phyloP scores from a whole-genome alignment of 2,329 filamentous ascomycete species.

The Venturia aucupariae region DNA sequence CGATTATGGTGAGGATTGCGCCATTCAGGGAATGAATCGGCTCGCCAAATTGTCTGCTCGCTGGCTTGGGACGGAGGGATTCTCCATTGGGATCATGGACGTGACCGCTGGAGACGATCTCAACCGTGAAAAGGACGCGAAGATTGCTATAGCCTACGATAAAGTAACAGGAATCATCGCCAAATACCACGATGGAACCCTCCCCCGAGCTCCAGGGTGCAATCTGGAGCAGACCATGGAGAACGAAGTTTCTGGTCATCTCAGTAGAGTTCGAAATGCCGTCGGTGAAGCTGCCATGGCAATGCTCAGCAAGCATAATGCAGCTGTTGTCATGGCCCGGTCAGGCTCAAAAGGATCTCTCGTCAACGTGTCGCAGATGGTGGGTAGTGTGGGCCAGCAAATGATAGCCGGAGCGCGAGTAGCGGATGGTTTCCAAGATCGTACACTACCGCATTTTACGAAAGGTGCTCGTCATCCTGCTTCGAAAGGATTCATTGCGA shows the following conservation, averaged over 20 bases:
- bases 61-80: slow-evolving; percentile 80
- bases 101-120: slow-evolving; percentile 74
- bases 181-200: slow-evolving; percentile 67
- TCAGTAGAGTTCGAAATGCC: slow-evolving; percentile 83
- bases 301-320: slow-evolving; percentile 82
- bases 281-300: slow-evolving; percentile 87
- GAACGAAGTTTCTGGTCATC: slow-evolving; percentile 79
- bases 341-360: slow-evolving; percentile 94
- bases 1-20: slow-evolving; percentile 85
- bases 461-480: slow-evolving; percentile 89
- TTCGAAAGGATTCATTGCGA: slow-evolving; percentile 91
- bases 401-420: slow-evolving; percentile 94
- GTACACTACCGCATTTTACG: slow-evolving; percentile 87
- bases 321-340: slow-evolving; percentile 91
- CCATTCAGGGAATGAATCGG: slow-evolving; percentile 87
- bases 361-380: slow-evolving; percentile 99
- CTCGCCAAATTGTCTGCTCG: slow-evolving; percentile 84
- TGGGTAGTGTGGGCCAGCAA: slow-evolving; percentile 92
- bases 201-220: slow-evolving; percentile 81
- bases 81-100: slow-evolving; percentile 92
- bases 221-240: slow-evolving; percentile 89
- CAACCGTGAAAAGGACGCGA: slow-evolving; percentile 60
- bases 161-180: slow-evolving; percentile 77
- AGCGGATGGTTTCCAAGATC: slow-evolving; percentile 90
- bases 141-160: slow-evolving; percentile 70